A percentile compares a stretch with the other conserved stretches of the same genome.
phyloP scores from a whole-genome alignment of 306 rosid genomes.

The Medicago truncatula region MtrunA17r5.0-ANR NC_053044.1:34851501-34852000 shows the following conservation, averaged over 20 bases:
- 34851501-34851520: neutral
- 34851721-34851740: conserved; percentile 55
- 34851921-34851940: conserved; percentile 76
- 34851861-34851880: conserved; percentile 53
- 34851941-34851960: conserved; percentile 75
- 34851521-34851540: neutral
- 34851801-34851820: conserved; percentile 79
- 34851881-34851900: conserved; percentile 95
- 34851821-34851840: conserved; percentile 82
- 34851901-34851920: conserved; percentile 82
- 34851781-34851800: conserved; percentile 87
- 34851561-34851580: neutral
- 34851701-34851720: neutral
- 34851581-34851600: neutral
- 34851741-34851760: conserved; percentile 35
- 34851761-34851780: conserved; percentile 74
- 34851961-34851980: conserved; percentile 86
- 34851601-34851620: neutral
- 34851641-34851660: neutral
- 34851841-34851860: conserved; percentile 80
- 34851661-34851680: no score
- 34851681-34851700: no score
- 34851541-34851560: neutral
- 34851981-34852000: conserved; percentile 78
- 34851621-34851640: neutral